Conservation (phyloP, 2,329 filamentous ascomycete species). For the Penicillium sp. region DNA sequence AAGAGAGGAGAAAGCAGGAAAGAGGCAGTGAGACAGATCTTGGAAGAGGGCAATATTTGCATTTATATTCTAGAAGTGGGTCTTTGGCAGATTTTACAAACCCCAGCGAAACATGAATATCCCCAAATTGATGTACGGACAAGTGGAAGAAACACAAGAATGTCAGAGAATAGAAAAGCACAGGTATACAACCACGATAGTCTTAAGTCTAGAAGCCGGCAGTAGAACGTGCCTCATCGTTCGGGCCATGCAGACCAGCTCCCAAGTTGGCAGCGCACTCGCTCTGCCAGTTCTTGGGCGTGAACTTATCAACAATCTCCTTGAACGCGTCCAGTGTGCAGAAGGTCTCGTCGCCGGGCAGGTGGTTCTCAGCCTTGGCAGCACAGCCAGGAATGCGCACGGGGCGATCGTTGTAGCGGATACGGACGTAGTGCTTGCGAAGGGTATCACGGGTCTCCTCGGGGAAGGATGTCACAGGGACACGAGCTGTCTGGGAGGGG, state of each 20-base stretch:
- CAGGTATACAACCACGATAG: slow-evolving; percentile 4
- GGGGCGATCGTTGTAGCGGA: slow-evolving; percentile 87
- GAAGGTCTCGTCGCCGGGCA: slow-evolving; percentile 83
- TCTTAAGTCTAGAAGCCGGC: slow-evolving; percentile 47
- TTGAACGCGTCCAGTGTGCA: slow-evolving; percentile 95
- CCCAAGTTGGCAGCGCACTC: slow-evolving; percentile 65
- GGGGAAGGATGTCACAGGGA: slow-evolving; percentile 36
- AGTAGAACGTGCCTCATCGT: slow-evolving; percentile 40
- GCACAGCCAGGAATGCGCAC: slow-evolving; percentile 81
- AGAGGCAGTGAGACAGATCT: slow-evolving; percentile 10
- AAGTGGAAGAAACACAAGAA: neutral
- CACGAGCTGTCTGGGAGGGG: slow-evolving; percentile 40
- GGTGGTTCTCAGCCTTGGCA: slow-evolving; percentile 73
- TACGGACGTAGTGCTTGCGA: slow-evolving; percentile 78
- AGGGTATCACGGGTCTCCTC: slow-evolving; percentile 33
- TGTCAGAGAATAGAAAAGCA: slow-evolving; percentile 5
- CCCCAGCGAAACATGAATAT: slow-evolving; percentile 10
- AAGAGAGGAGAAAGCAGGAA: slow-evolving; percentile 11
- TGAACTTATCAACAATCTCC: slow-evolving; percentile 85
- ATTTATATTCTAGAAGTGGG: neutral
- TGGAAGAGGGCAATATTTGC: neutral
- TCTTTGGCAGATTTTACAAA: slow-evolving; percentile 8
- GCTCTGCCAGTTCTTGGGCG: slow-evolving; percentile 75
- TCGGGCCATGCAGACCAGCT: slow-evolving; percentile 54
- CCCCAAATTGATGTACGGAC: slow-evolving; percentile 13